A percentile compares a stretch with the other conserved stretches of the same genome.
Conservation (phyloP, 768 basidiomycete species). For the Auricularia auricula-judae region DNA sequence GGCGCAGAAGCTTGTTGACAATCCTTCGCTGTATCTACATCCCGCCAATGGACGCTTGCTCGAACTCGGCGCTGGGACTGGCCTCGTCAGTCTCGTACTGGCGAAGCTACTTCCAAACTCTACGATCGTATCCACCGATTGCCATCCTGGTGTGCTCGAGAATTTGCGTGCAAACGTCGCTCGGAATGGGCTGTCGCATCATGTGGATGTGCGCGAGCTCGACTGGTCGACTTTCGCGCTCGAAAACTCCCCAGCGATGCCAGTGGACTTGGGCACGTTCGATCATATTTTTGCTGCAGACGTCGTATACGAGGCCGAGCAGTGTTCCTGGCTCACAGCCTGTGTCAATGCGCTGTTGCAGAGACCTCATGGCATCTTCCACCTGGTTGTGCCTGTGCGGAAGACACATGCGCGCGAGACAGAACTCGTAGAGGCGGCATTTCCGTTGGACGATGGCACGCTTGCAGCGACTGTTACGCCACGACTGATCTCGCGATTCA, state of each 20-base stretch:
- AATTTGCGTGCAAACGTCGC: constrained; percentile 37
- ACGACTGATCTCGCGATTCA: neutral
- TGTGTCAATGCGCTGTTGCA: constrained; percentile 30
- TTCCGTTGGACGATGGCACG: constrained; percentile 19
- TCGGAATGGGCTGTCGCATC: constrained; percentile 21
- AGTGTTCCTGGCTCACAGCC: constrained; percentile 35
- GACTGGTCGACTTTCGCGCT: constrained; percentile 27
- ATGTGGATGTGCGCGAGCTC: constrained; percentile 19
- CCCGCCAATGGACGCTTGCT: constrained; percentile 19
- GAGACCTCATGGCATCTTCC: constrained; percentile 32
- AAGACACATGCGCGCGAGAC: constrained; percentile 52
- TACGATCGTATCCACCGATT: constrained; percentile 35
- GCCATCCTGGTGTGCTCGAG: constrained; percentile 34
- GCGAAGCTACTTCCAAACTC: constrained; percentile 21
- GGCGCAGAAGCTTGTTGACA: constrained; percentile 18
- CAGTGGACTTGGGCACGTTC: constrained; percentile 19
- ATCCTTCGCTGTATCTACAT: constrained; percentile 22
- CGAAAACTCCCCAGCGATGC: neutral
- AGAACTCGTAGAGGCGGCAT: constrained; percentile 43
- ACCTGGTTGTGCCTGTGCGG: constrained; percentile 70
- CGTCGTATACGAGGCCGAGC: constrained; percentile 40
- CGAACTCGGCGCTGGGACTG: constrained; percentile 50
- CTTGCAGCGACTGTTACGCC: neutral
- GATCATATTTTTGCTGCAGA: constrained; percentile 45
- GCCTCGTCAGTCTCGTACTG: constrained; percentile 35